These are phyloP conservation scores for Monosporascus sp. DNA, from an alignment of 2,329 filamentous ascomycete species.

Conservation along the genomic window DNA sequence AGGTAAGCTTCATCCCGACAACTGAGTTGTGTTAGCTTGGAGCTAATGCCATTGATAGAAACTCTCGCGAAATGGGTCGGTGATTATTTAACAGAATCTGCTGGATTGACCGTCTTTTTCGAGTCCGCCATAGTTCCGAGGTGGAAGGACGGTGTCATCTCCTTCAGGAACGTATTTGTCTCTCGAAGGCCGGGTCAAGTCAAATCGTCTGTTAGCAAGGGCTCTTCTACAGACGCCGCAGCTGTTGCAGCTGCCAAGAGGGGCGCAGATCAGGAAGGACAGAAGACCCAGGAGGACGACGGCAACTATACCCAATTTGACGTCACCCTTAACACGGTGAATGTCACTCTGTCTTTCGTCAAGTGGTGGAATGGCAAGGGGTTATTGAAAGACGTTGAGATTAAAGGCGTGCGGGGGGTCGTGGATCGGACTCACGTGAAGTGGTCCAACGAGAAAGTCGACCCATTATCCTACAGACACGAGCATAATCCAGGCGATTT, in stretches of 20 bases:
- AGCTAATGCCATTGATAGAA: conserved; percentile 48
- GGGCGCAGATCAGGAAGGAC: conserved; percentile 42
- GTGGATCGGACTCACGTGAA: conserved; percentile 81
- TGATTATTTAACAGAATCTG: conserved; percentile 91
- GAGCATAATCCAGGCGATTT: conserved; percentile 90
- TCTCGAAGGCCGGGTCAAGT: conserved; percentile 82
- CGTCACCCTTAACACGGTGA: conserved; percentile 87
- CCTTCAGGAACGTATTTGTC: conserved; percentile 93
- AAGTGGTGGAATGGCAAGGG: conserved; percentile 99
- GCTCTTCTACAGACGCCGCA: conserved; percentile 77
- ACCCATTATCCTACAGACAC: conserved; percentile 83
- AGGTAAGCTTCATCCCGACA: conserved; percentile 44
- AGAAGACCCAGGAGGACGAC: conserved; percentile 62
- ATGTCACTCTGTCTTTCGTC: conserved; percentile 93
- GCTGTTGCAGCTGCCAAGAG: conserved; percentile 75
- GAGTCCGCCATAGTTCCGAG: conserved; percentile 96
- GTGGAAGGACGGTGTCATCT: conserved; percentile 93
- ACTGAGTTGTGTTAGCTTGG: background rate
- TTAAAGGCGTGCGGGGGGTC: conserved; percentile 88
- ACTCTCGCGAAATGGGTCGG: conserved; percentile 89
- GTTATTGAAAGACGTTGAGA: conserved; percentile 82
- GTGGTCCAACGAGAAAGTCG: conserved; percentile 63
- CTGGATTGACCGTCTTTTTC: conserved; percentile 89
- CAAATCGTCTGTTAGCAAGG: conserved; percentile 82
- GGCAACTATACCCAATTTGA: conserved; percentile 98